A percentile compares a stretch with the other conserved stretches of the same genome.
phyloP scores from a whole-genome alignment of 148 eudicot species.

The Dianthus caryophyllus region DNA sequence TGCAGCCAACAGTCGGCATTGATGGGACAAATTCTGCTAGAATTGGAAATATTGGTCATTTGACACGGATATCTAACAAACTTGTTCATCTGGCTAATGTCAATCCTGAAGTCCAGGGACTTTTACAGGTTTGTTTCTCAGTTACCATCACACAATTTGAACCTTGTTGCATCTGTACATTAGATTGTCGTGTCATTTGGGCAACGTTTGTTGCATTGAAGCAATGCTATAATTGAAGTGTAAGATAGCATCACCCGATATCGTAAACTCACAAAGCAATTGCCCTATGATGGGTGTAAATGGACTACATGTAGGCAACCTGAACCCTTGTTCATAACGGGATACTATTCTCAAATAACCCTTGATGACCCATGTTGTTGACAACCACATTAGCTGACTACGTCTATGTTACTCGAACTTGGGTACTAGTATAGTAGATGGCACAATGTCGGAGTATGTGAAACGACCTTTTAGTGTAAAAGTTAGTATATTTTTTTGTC shows the following conservation, averaged over 20 bases:
- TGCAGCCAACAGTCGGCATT: constrained; percentile 71
- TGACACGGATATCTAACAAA: constrained; percentile 89
- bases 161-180: not conserved
- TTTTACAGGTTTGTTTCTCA: constrained; percentile 59
- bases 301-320: no score
- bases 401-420: no score
- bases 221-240: not conserved
- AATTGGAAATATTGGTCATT: constrained; percentile 87
- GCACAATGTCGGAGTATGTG: no score
- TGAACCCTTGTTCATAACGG: no score
- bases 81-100: constrained; percentile 62
- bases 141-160: not conserved
- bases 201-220: not conserved
- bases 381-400: no score
- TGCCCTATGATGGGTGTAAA: no score
- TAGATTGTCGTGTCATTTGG: not conserved
- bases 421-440: no score
- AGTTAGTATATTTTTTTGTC: no score
- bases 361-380: no score
- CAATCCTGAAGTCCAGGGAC: constrained; percentile 47
- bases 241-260: not conserved
- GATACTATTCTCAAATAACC: no score
- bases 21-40: constrained; percentile 66
- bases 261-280: no score
- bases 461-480: no score